Base-by-base conservation (phyloP, 2,329 filamentous ascomycete genomes). In the Fusarium coicis region DNA sequence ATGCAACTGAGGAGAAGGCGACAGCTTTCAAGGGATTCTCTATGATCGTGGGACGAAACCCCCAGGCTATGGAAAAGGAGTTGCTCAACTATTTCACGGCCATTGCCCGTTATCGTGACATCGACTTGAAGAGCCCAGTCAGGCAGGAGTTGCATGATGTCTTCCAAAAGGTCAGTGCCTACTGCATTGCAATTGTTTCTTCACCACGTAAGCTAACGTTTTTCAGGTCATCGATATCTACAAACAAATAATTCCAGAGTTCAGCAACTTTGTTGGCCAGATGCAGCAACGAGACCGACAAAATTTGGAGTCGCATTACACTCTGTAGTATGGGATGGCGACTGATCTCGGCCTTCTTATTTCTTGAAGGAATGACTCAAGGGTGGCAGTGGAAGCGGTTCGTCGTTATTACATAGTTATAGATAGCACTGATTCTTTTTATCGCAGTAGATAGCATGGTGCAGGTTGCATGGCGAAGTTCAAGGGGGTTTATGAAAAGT, bases 1-100 rank as follows among this genome's bases (percentile, higher is more conserved):
- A 94, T 58, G 92, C 93, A 78, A 96, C 94, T 5, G 93, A 97
- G 68, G 96, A 99, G 83, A 99, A 99, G 84, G 94, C 93, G 2
- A 95, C 95, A 32, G 96, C 96, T 0, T 94, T 98, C 81, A 91
- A 94, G 77, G 96, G 96, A 1, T 98, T 99, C 83, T 93, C 93
- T 61, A 88, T 93, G 75, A 89, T 97, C 53, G 93, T 98, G 7
- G 89, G 93, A 70, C 90, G 91, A 79, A 98, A 98, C 78, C 96
- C 96, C 2, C 90, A 95, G 79, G 94, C 95, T 4, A 96, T 99
- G 90, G 96, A 98, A 83, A 92, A 92, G 75, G 93, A 91, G 65
- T 86, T 99, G 44, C 86, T 92, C 40, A 89, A 93, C 63, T 97
- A 96, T 83, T 97, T 99, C 81, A 88, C 87, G 57, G 88, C 93